Conservation (phyloP, 805 yeast species). For the Aciculoconidium aculeatum region DNA sequence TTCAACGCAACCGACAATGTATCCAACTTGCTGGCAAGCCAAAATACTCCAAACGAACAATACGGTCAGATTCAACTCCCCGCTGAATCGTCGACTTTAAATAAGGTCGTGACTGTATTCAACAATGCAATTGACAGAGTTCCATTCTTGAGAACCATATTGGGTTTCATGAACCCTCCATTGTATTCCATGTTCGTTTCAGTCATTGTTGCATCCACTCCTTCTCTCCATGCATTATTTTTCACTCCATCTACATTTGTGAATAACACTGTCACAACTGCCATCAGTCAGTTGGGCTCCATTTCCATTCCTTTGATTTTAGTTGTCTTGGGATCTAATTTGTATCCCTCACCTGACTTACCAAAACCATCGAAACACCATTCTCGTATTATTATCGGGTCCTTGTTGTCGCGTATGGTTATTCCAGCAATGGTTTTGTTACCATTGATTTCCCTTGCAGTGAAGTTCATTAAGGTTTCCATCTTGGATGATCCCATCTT, state of each 20-base stretch:
- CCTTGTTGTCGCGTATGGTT: slow-evolving; percentile 72
- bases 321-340: slow-evolving; percentile 73
- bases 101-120: no score
- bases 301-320: slow-evolving; percentile 75
- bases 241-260: slow-evolving; percentile 50
- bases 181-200: slow-evolving; percentile 69
- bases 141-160: slow-evolving; percentile 15
- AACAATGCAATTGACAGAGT: no score
- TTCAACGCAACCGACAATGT: no score
- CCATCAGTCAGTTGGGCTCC: slow-evolving; percentile 61
- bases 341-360: slow-evolving; percentile 61
- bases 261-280: slow-evolving; percentile 57
- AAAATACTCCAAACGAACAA: slow-evolving; percentile 1
- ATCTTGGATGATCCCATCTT: slow-evolving; percentile 79
- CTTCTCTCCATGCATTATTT: slow-evolving; percentile 49
- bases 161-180: slow-evolving; percentile 71
- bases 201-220: slow-evolving; percentile 63
- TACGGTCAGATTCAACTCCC: neutral
- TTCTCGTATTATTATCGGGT: slow-evolving; percentile 57
- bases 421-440: slow-evolving; percentile 62
- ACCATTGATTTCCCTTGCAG: slow-evolving; percentile 61
- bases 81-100: neutral
- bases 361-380: slow-evolving; percentile 63
- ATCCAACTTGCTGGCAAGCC: no score
- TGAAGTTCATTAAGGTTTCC: slow-evolving; percentile 57